Percentiles rank a stretch among this genome's conserved stretches.
Evolutionary conservation across 2,329 filamentous ascomycete species (phyloP).

Genomic region (Microcyclospora pomicola): DNA sequence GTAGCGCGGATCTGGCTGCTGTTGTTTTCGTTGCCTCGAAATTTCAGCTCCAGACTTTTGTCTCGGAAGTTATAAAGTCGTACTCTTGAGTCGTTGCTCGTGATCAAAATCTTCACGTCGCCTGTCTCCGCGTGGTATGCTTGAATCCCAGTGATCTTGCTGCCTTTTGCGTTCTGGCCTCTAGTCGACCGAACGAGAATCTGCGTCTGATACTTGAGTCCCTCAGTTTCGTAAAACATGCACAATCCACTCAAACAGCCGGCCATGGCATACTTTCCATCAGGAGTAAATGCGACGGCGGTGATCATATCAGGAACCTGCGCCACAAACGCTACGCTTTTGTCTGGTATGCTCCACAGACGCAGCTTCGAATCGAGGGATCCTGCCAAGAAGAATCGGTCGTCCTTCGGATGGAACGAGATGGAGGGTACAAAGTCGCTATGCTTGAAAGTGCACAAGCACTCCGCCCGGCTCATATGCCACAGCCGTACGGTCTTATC

Average conservation of each 20-base stretch:
- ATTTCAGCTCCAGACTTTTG: conserved; percentile 74
- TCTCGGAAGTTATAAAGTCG: conserved; percentile 80
- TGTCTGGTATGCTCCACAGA: conserved; percentile 95
- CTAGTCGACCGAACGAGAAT: conserved; percentile 87
- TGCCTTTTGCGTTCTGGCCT: conserved; percentile 87
- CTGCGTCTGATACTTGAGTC: conserved; percentile 68
- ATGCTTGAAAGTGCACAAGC: conserved; percentile 86
- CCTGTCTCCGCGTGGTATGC: conserved; percentile 49
- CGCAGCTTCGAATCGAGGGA: conserved; percentile 79
- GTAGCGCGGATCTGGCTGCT: conserved; percentile 81
- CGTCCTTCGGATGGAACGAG: conserved; percentile 84
- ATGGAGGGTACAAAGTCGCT: conserved; percentile 92
- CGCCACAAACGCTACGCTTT: conserved; percentile 70
- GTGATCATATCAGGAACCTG: conserved; percentile 79
- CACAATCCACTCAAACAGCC: conserved; percentile 76
- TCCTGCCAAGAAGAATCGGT: conserved; percentile 91
- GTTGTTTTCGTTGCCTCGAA: conserved; percentile 79
- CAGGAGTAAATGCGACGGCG: conserved; percentile 82
- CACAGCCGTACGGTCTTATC: conserved; percentile 92
- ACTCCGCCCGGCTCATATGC: conserved; percentile 77
- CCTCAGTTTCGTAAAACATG: conserved; percentile 85
- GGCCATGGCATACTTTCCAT: conserved; percentile 79
- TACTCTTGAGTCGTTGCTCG: conserved; percentile 87
- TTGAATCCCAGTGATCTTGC: conserved; percentile 92
- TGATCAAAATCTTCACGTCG: conserved; percentile 73